phyloP scores from a whole-genome alignment of 2,329 filamentous ascomycete genomes.

The Penicillium nordicum region DNA sequence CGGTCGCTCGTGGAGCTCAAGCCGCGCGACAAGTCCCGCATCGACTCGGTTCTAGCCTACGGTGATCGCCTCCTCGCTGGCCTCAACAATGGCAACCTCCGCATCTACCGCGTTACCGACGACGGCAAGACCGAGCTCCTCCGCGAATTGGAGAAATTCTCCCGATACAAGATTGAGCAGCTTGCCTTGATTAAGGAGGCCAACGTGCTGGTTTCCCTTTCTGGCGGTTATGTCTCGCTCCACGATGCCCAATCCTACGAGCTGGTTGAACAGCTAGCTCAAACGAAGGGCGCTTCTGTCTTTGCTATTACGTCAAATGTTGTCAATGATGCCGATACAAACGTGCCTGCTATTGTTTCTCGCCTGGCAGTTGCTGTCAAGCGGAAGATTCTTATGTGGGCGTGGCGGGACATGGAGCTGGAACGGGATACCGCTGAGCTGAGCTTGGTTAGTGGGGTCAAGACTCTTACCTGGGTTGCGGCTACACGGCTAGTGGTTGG shows the following conservation, averaged over 20 bases:
- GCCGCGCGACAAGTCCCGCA: constrained; percentile 91
- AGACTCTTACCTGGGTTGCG: constrained; percentile 86
- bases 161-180: constrained; percentile 83
- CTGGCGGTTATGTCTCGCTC: constrained; percentile 83
- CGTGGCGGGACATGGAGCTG: constrained; percentile 93
- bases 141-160: constrained; percentile 92
- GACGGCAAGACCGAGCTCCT: constrained; percentile 71
- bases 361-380: constrained; percentile 90
- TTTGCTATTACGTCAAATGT: constrained; percentile 97
- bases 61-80: constrained; percentile 90
- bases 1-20: constrained; percentile 96
- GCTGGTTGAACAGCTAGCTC: constrained; percentile 72
- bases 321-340: constrained; percentile 79
- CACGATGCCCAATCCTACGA: constrained; percentile 85
- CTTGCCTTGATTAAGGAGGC: constrained; percentile 94
- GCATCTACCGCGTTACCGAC: constrained; percentile 77
- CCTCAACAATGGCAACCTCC: constrained; percentile 80
- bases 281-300: constrained; percentile 81
- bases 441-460: constrained; percentile 74
- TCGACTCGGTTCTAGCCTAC: constrained; percentile 91
- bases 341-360: constrained; percentile 89
- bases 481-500: constrained; percentile 84
- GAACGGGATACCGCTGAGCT: constrained; percentile 70
- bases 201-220: constrained; percentile 83
- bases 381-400: constrained; percentile 83